phyloP scores from a whole-genome alignment of 164 flowering plant species.

The Tinospora cordifolia region DNA sequence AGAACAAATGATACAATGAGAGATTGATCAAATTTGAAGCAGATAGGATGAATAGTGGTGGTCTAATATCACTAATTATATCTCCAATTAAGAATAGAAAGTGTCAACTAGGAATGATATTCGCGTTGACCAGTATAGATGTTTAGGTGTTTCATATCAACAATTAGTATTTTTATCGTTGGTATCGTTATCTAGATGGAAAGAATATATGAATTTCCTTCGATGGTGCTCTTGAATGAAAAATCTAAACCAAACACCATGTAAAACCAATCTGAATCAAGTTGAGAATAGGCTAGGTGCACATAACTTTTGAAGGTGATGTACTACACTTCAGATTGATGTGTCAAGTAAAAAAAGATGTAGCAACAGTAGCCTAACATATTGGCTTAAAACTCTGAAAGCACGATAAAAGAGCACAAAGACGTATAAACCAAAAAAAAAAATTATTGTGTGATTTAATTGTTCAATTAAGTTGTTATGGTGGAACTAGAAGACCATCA shows the following conservation, averaged over 20 bases:
- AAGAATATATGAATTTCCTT: no score
- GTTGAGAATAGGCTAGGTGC: no score
- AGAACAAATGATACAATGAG: slow-evolving; percentile 7
- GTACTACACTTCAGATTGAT: no score
- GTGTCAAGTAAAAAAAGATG: no score
- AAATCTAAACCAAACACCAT: no score
- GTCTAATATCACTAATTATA: neutral
- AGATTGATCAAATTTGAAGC: slow-evolving; percentile 6
- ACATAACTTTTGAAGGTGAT: no score
- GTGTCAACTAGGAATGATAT: neutral
- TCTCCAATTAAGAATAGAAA: neutral
- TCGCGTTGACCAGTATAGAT: neutral
- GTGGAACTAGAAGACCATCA: slow-evolving; percentile 1
- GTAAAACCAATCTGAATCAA: no score
- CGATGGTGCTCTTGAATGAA: no score
- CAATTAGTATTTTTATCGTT: no score
- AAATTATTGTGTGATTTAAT: neutral
- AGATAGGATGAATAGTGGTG: neutral
- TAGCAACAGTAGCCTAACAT: no score
- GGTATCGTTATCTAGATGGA: no score
- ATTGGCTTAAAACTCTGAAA: neutral
- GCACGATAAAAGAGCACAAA: neutral
- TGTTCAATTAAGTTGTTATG: neutral
- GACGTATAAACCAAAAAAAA: neutral
- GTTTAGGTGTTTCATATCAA: neutral